Evolutionary conservation across 495 filamentous ascomycete genomes (phyloP).

Genomic region (Extremus antarcticus): DNA sequence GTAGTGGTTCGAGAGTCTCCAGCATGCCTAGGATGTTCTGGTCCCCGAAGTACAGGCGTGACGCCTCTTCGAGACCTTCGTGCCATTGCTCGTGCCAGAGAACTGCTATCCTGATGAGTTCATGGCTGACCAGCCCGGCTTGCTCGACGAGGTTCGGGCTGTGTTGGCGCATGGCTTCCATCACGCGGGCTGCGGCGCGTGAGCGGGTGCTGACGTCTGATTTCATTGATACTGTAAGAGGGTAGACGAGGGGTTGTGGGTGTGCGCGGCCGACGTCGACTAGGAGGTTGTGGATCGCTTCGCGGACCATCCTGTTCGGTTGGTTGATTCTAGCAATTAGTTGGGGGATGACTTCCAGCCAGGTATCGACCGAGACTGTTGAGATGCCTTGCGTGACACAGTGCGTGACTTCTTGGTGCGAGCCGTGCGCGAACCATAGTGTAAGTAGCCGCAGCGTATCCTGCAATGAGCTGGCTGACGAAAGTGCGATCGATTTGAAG

Average conservation of each 20-base stretch:
- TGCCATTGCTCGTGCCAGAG: slow-evolving; percentile 99
- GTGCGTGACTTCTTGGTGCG: slow-evolving; percentile 72
- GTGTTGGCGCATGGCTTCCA: slow-evolving; percentile 96
- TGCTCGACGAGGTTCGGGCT: slow-evolving; percentile 91
- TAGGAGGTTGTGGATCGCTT: slow-evolving; percentile 80
- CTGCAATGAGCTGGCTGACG: slow-evolving; percentile 82
- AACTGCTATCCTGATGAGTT: slow-evolving; percentile 92
- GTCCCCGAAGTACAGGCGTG: slow-evolving; percentile 79
- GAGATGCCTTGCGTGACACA: slow-evolving; percentile 83
- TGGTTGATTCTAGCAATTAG: slow-evolving; percentile 96
- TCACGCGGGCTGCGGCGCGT: slow-evolving; percentile 76
- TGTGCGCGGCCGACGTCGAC: slow-evolving; percentile 86
- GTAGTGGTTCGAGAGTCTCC: slow-evolving; percentile 73
- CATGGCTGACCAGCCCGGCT: slow-evolving; percentile 83
- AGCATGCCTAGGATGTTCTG: slow-evolving; percentile 97
- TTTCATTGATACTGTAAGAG: slow-evolving; percentile 97
- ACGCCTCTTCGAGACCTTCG: slow-evolving; percentile 95
- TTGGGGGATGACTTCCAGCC: slow-evolving; percentile 96
- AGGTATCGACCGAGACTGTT: slow-evolving; percentile 88
- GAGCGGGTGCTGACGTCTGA: slow-evolving; percentile 70
- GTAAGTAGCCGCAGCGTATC: slow-evolving; percentile 89
- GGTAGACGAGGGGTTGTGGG: slow-evolving; percentile 97
- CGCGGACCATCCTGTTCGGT: slow-evolving; percentile 71
- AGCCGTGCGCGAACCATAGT: slow-evolving; percentile 91
- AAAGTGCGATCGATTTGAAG: slow-evolving; percentile 88